Evolutionary conservation across 192 early-diverging fungal species (phyloP), one percentile per base, ranked within the genome.

Genomic region (Cetraspora pellucida): DNA sequence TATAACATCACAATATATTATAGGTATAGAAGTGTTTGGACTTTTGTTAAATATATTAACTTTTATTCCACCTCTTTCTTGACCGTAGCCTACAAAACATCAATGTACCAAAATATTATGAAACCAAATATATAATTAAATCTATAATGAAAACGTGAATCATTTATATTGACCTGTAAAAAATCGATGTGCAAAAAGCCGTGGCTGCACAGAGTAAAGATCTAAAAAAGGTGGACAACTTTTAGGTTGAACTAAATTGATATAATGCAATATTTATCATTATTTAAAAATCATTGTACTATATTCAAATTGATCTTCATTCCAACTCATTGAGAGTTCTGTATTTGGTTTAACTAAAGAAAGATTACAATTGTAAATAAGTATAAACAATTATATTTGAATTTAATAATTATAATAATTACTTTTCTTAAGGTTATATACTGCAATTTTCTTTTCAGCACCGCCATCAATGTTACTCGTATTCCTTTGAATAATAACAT

Each of bases 61-160:
- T 50, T 87, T 88, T 6, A 99, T 79, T 13, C 94, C 94, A 30
- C 95, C 95, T 28, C 91, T 87, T 77, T 95, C 95, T 65, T 93
- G 90, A 13, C 96, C 97, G 72, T 90, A 92, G 1, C 95, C 93
- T 68, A 77, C 8, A 14, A 27, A 52, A 47, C 10, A 30, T 8
- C 9, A 19, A 54, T 54, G 5, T 54, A 78, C 61, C 19, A 78
- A 55, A n/a, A 47, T n/a, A 17, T 68, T 57, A 28, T 23, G 59
- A 61, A 27, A 28, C 11, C 13, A 50, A 49, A 44, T n/a, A 65
- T 65, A 65, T 28, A 10, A 37, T 31, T 10, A 19, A 14, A 37
- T 43, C 37, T 3, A 14, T 30, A n/a, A n/a, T 43, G 5, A 37
- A 37, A 37, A 19, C 43, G 19, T 14, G 16, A 16, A 19, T 37